Evolutionary conservation across 257 asterid species (phyloP).

Genomic region (Fraxinus cuspidata): DNA sequence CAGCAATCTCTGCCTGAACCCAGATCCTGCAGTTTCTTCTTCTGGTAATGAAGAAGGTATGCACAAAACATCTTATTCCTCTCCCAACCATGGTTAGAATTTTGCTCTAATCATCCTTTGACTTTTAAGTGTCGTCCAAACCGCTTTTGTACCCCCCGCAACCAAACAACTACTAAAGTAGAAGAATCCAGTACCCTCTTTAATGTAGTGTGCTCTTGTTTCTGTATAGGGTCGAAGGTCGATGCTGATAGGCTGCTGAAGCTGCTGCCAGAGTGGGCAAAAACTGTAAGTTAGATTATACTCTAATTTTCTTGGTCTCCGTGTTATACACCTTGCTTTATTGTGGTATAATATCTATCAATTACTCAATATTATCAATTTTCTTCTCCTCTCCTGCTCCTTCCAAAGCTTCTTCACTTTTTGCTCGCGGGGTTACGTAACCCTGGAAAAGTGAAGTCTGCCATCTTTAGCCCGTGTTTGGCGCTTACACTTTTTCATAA

Average conservation of each 20-base stretch:
- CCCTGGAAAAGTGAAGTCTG: neutral
- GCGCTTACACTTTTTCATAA: neutral
- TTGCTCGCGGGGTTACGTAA: neutral
- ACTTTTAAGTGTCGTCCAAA: neutral
- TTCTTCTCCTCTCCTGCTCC: neutral
- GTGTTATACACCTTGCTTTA: slow-evolving; percentile 7
- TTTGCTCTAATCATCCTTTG: slow-evolving; percentile 13
- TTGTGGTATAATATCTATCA: slow-evolving; percentile 2
- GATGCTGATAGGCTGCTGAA: slow-evolving; percentile 65
- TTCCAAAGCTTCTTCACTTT: neutral
- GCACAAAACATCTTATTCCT: slow-evolving; percentile 23
- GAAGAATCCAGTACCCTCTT: neutral
- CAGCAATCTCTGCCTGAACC: slow-evolving; percentile 57
- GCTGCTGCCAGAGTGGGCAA: slow-evolving; percentile 81
- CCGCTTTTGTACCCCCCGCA: neutral
- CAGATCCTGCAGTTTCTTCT: slow-evolving; percentile 37
- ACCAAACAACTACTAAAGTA: slow-evolving; percentile 5
- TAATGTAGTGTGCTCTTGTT: slow-evolving; percentile 21
- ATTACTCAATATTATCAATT: neutral
- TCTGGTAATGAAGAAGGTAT: slow-evolving; percentile 58
- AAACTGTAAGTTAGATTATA: slow-evolving; percentile 50
- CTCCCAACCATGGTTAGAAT: slow-evolving; percentile 6
- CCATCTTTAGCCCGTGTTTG: neutral
- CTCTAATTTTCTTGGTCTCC: slow-evolving; percentile 17
- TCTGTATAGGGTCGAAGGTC: slow-evolving; percentile 48